phyloP scores from a whole-genome alignment of 495 filamentous ascomycete genomes.

The Xylona heveae region DNA sequence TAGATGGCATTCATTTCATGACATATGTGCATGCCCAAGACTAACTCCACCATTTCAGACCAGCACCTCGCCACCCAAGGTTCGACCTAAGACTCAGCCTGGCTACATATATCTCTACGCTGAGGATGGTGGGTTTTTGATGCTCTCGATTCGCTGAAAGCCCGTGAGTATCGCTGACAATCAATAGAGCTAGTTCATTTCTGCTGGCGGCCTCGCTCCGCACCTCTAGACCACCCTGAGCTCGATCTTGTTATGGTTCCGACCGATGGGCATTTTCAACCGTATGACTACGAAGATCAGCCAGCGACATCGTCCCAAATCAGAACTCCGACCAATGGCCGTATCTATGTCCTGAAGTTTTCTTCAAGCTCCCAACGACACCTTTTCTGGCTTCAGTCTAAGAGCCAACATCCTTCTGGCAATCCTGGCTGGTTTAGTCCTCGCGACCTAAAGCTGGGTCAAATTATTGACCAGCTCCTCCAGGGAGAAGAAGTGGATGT shows the following conservation, averaged over 20 bases:
- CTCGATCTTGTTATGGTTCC: slow-evolving; percentile 80
- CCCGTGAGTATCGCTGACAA: too few species aligned
- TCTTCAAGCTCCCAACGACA: slow-evolving; percentile 75
- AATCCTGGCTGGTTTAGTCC: slow-evolving; percentile 59
- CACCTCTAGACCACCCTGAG: slow-evolving; percentile 43
- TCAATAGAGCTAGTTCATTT: slow-evolving; percentile 69
- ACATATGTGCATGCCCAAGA: background rate
- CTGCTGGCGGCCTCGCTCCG: slow-evolving; percentile 67
- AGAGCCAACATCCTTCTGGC: slow-evolving; percentile 52
- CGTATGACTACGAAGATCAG: slow-evolving; percentile 38
- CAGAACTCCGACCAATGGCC: slow-evolving; percentile 53
- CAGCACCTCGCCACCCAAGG: slow-evolving; percentile 35
- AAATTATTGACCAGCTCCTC: slow-evolving; percentile 63
- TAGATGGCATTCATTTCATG: too few species aligned
- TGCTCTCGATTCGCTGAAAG: too few species aligned
- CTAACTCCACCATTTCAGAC: slow-evolving; percentile 20
- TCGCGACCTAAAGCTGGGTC: slow-evolving; percentile 58
- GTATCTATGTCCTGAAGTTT: slow-evolving; percentile 89
- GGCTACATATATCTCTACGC: slow-evolving; percentile 88
- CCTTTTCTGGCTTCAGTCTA: slow-evolving; percentile 91
- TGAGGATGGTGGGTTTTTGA: slow-evolving; percentile 49
- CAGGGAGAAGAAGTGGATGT: slow-evolving; percentile 85
- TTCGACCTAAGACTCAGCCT: slow-evolving; percentile 44
- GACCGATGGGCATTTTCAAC: slow-evolving; percentile 64
- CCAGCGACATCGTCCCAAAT: slow-evolving; percentile 12